Evolutionary conservation across 495 filamentous ascomycete species (phyloP).

Genomic region (Pseudomonodictys pantanalensis): DNA sequence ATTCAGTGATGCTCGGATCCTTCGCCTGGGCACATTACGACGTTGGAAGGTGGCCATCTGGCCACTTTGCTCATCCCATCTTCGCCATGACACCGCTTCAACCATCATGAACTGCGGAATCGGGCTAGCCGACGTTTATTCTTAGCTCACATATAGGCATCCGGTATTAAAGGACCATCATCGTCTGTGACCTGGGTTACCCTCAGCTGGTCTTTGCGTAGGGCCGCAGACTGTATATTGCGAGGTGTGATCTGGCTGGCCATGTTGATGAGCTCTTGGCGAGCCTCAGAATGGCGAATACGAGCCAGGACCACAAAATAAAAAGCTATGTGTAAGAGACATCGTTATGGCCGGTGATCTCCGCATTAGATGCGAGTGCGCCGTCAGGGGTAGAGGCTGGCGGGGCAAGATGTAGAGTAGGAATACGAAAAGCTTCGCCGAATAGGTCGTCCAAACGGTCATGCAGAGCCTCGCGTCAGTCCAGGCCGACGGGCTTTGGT

Average conservation of each 20-base stretch:
- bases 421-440: slow-evolving; percentile 31
- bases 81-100: slow-evolving; percentile 14
- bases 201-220: slow-evolving; percentile 15
- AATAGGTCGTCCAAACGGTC: too few relatives aligned
- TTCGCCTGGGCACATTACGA: slow-evolving; percentile 7
- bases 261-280: slow-evolving; percentile 13
- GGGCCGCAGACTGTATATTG: slow-evolving; percentile 28
- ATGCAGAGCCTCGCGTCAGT: slow-evolving; percentile 3
- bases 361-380: neutral
- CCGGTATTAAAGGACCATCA: neutral
- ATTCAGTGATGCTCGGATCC: slow-evolving; percentile 8
- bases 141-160: slow-evolving; percentile 22
- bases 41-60: neutral
- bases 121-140: slow-evolving; percentile 17
- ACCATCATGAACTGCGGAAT: neutral
- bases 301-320: neutral
- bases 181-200: slow-evolving; percentile 10
- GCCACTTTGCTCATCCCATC: slow-evolving; percentile 8
- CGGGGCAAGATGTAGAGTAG: slow-evolving; percentile 9
- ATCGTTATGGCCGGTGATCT: slow-evolving; percentile 6
- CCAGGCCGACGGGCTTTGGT: neutral
- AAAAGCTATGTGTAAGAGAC: neutral
- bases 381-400: neutral
- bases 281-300: neutral
- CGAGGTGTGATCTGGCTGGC: slow-evolving; percentile 1